Base-by-base conservation (phyloP, 108 stramenopile genomes). In the Hondaea fermentalgiana region DNA sequence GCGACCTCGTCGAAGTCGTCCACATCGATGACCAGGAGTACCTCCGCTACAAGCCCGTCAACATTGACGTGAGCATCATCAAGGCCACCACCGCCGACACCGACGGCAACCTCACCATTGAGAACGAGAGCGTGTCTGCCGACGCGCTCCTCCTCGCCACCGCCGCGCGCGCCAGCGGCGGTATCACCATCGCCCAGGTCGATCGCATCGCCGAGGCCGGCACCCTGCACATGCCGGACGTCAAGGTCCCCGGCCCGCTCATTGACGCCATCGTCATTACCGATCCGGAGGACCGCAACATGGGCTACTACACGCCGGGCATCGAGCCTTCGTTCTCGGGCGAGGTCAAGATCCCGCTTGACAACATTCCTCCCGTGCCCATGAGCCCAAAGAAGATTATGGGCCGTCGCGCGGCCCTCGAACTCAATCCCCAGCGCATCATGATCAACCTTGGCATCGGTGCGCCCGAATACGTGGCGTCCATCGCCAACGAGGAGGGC, bases 161-260 rank as follows among this genome's bases (percentile, higher is more conserved):
- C 43, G 95, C 95, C 6, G 94, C 94, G n/a, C 91, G 91, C 44
- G 94, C 94, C 72, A 91, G 90, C 35, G 95, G 96, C 47, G 96
- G 96, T 4, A 76, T 96, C 23, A 94, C 95, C 8, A 92, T 96
- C 72, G 96, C 96, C 5, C 95, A 96, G 91, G 96, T 96, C 14
- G 95, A 95, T 59, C 90, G 95, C 14, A 44, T 96, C 57, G 91
- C 93, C 42, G 94, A 90, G 42, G 91, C 91, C 35, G 92, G 93
- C 0, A 94, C 96, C 4, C 88, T 96, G 35, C 90, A 89, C 44
- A 90, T 95, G 4, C 87, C 93, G 60, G n/a, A 59, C 12, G 94
- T 96, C 16, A 92, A 83, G n/a, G 90, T 96, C 5, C 96, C 96
- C 12, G 95, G 94, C 44, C 89, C 95, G 5, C 89, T 96, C 90